Evolutionary conservation across 805 yeast species (phyloP).

Genomic region (Wickerhamomyces ciferrii): DNA sequence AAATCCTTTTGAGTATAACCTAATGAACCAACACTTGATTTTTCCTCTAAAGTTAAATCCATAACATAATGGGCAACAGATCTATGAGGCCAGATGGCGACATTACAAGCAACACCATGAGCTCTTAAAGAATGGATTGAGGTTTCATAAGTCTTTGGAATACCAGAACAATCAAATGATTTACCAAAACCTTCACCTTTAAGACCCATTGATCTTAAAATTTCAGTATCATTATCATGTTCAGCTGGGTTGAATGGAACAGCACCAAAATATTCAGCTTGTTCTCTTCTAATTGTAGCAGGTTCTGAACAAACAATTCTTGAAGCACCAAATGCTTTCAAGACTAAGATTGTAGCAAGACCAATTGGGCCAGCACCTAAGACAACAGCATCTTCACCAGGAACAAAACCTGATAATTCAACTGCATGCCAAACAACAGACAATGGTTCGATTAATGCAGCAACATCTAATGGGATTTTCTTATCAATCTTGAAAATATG

Average conservation of each 20-base stretch:
- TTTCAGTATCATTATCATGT: slow-evolving; percentile 22
- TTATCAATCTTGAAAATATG: slow-evolving; percentile 36
- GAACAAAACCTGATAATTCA: slow-evolving; percentile 34
- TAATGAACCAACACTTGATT: slow-evolving; percentile 37
- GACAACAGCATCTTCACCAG: slow-evolving; percentile 43
- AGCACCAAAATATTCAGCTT: slow-evolving; percentile 46
- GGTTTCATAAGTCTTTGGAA: slow-evolving; percentile 38
- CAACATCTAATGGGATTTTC: slow-evolving; percentile 42
- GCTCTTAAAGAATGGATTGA: slow-evolving; percentile 34
- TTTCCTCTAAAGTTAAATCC: slow-evolving; percentile 39
- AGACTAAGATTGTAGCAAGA: slow-evolving; percentile 48
- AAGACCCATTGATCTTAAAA: slow-evolving; percentile 30
- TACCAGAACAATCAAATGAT: slow-evolving; percentile 51
- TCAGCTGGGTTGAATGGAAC: slow-evolving; percentile 37
- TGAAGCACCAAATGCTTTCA: slow-evolving; percentile 43
- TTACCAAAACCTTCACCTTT: slow-evolving; percentile 42
- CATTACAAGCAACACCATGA: slow-evolving; percentile 39
- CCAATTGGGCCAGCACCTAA: slow-evolving; percentile 65
- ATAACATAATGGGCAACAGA: slow-evolving; percentile 38
- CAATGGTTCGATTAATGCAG: slow-evolving; percentile 53
- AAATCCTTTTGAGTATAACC: slow-evolving; percentile 40
- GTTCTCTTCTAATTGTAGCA: slow-evolving; percentile 54
- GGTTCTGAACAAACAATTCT: slow-evolving; percentile 57
- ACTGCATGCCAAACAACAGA: slow-evolving; percentile 59
- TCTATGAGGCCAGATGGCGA: slow-evolving; percentile 46